Base-by-base conservation (phyloP, 2,329 filamentous ascomycete species). In the Fusarium continuum region DNA sequence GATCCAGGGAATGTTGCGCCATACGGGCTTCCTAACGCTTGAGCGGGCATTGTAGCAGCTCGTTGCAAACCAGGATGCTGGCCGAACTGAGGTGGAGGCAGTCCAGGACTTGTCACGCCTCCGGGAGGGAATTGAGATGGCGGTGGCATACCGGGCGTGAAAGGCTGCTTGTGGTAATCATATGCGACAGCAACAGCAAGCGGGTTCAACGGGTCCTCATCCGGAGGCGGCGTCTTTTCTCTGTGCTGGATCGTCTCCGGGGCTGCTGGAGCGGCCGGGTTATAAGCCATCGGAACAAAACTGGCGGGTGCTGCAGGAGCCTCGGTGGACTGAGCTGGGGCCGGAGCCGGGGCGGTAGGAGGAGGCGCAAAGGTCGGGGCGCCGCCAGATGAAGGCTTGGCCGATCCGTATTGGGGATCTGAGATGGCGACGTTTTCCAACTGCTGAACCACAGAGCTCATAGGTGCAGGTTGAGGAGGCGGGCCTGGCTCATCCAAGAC, bases 161-260 rank as follows among this genome's bases (percentile, higher is more conserved):
- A 86, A 9, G 82, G 81, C 19, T 83, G 72, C 65, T 79, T 76
- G 58, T 83, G 80, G 39, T 84, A 81, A 64, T 89, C 86, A 43
- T 85, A 80, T 20, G 79, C 81, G 3, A 88, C 80, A 11, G 84
- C 85, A 44, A 84, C 83, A 5, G 83, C 82, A 19, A 89, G 75
- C 4, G 86, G 86, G 65, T 87, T 84, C 4, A 81, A 77, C 11
- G 81, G 84, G 39, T 79, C 77, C 68, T 93, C 91, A 28, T 88
- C 85, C 4, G 89, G 89, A 5, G 91, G 91, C 2, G 91, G 91
- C 1, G 91, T 94, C 82, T 93, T 93, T 75, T 93, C 91, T 41
- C 91, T 84, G 73, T 91, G 86, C 17, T 83, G 80, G 46, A 93
- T 87, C 19, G 85, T 81, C 73, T 93, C 91, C 1, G 91, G 90